Evolutionary conservation across 176 grass and related monocot species (phyloP).

Genomic region (Typha latifolia): DNA sequence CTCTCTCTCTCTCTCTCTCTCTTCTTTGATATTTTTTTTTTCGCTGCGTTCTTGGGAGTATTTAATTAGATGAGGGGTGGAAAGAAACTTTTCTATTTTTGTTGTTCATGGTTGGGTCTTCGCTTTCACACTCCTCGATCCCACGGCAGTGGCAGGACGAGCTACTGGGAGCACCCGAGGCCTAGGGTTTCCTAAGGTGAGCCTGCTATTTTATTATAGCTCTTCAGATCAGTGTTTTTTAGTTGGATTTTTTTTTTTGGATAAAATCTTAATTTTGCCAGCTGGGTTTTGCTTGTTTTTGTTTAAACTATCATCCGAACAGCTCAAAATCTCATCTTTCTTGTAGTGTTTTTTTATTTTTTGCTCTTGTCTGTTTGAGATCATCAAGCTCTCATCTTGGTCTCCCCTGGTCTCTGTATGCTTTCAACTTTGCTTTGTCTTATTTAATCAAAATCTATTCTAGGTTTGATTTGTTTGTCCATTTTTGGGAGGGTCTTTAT

Average conservation of each 20-base stretch:
- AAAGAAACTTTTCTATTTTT: background rate
- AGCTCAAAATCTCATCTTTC: background rate
- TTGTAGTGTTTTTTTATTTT: background rate
- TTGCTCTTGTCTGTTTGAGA: background rate
- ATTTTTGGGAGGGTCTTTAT: background rate
- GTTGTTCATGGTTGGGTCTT: background rate
- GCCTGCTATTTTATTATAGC: background rate
- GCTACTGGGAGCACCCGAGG: background rate
- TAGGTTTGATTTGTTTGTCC: background rate
- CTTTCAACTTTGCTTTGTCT: background rate
- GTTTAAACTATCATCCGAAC: background rate
- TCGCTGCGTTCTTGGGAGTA: background rate
- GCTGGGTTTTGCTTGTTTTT: background rate
- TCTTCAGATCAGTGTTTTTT: background rate
- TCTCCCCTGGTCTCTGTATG: background rate
- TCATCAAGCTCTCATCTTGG: background rate
- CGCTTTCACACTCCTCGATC: constrained; percentile 3
- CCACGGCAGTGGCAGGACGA: background rate
- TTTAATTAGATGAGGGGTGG: background rate
- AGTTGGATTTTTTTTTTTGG: background rate
- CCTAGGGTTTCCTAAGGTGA: constrained; percentile 2
- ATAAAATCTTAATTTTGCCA: background rate
- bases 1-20: too few species aligned
- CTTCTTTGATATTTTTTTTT: background rate
- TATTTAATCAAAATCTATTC: background rate